Percentiles rank a stretch among this genome's conserved stretches.
Conservation (phyloP, 2,329 filamentous ascomycete species). For the Aspergillus sp. region DNA sequence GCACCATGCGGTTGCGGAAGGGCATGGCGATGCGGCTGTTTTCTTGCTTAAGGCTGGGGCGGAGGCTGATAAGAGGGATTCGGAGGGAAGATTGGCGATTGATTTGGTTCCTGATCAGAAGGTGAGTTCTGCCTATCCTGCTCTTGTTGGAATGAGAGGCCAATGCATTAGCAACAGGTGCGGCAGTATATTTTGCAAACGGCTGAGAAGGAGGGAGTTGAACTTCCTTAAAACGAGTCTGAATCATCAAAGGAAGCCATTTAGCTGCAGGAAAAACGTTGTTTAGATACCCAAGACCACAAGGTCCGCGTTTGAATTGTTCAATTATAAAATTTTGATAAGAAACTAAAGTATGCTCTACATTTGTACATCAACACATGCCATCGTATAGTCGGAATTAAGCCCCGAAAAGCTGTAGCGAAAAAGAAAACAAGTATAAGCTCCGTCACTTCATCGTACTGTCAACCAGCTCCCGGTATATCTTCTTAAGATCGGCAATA, state of each 20-base stretch:
- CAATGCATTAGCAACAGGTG: conserved; percentile 44
- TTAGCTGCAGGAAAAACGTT: background rate
- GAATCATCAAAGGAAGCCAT: too few relatives aligned
- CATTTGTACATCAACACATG: background rate
- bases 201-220: conserved; percentile 80
- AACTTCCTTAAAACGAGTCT: conserved; percentile 36
- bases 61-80: conserved; percentile 69
- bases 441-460: conserved; percentile 62
- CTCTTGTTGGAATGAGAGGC: background rate
- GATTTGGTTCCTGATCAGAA: conserved; percentile 81
- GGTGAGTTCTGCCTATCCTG: conserved; percentile 41
- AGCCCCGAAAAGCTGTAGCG: background rate
- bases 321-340: background rate
- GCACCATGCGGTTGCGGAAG: conserved; percentile 62
- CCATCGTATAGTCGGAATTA: background rate
- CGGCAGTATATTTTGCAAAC: conserved; percentile 68
- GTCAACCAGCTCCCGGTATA: conserved; percentile 90
- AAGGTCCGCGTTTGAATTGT: background rate
- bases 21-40: conserved; percentile 72
- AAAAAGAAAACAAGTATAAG: conserved; percentile 1
- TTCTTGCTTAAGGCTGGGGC: conserved; percentile 77
- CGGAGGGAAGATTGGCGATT: conserved; percentile 63
- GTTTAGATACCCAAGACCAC: conserved; percentile 4
- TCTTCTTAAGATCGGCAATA: conserved; percentile 86
- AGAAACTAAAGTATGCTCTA: background rate